Conservation (phyloP, 2,329 filamentous ascomycete species). For the Chaetomium sp. region DNA sequence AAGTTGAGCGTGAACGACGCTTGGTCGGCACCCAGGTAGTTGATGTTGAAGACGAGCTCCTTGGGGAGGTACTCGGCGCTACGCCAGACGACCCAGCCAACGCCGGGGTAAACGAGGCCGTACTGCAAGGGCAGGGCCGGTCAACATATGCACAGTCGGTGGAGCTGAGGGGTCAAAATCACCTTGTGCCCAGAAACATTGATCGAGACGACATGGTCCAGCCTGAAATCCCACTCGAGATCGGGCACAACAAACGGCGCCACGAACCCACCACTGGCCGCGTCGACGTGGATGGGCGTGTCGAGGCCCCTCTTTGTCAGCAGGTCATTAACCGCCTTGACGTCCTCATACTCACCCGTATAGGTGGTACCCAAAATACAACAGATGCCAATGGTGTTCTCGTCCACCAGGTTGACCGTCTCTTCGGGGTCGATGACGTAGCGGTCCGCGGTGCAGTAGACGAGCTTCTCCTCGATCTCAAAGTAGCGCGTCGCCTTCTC, state of each 20-base stretch:
- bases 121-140: constrained; percentile 44
- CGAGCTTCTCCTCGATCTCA: constrained; percentile 86
- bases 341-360: constrained; percentile 93
- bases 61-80: constrained; percentile 79
- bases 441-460: constrained; percentile 63
- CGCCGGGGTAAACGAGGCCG: constrained; percentile 77
- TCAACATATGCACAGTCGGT: not conserved
- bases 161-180: not conserved
- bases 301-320: constrained; percentile 74
- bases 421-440: constrained; percentile 66
- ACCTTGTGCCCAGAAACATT: constrained; percentile 91
- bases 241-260: constrained; percentile 85
- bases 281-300: constrained; percentile 89
- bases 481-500: constrained; percentile 90
- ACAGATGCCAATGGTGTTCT: constrained; percentile 87
- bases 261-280: constrained; percentile 89
- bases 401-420: constrained; percentile 62
- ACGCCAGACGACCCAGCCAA: constrained; percentile 93
- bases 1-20: constrained; percentile 97
- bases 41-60: constrained; percentile 98
- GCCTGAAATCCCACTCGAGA: constrained; percentile 88
- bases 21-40: constrained; percentile 95
- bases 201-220: constrained; percentile 87
- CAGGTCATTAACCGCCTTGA: constrained; percentile 88
- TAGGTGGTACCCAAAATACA: constrained; percentile 91